Conservation (phyloP, 108 stramenopile species). For the Aurantiochytrium sp. region DNA sequence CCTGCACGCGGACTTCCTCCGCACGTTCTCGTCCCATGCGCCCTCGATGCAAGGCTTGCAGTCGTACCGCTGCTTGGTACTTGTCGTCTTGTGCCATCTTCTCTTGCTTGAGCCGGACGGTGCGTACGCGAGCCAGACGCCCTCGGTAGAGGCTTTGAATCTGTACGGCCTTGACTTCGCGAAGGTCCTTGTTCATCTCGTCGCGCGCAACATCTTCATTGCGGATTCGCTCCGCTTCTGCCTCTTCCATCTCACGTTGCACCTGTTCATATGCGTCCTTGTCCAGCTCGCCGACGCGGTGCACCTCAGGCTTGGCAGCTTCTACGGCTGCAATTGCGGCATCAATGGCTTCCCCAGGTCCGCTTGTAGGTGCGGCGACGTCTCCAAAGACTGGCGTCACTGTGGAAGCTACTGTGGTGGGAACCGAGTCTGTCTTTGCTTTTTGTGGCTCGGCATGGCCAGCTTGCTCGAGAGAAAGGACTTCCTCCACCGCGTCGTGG, state of each 20-base stretch:
- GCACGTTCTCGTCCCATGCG: conserved; percentile 57
- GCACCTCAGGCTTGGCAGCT: neutral
- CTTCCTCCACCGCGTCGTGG: no score
- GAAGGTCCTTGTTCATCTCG: conserved; percentile 72
- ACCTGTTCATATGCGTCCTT: neutral
- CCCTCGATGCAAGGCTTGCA: conserved; percentile 62
- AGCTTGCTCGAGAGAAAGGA: no score
- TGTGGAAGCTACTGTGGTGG: no score
- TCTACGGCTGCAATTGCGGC: neutral
- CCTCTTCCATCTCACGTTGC: neutral
- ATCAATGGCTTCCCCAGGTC: neutral
- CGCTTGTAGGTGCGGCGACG: no score
- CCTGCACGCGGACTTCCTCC: conserved; percentile 41
- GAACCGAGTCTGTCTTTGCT: no score
- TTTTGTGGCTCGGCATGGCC: no score
- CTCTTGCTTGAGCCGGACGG: conserved; percentile 45
- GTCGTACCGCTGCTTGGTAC: conserved; percentile 40
- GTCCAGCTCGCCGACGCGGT: neutral
- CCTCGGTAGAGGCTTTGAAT: conserved; percentile 58
- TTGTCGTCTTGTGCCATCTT: neutral
- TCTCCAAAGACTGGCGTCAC: no score
- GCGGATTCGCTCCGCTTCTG: neutral
- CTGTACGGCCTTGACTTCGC: conserved; percentile 46
- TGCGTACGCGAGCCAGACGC: conserved; percentile 55
- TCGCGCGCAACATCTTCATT: conserved; percentile 53